Evolutionary conservation across 257 asterid species (phyloP).

Genomic region (Plantago elongata): DNA sequence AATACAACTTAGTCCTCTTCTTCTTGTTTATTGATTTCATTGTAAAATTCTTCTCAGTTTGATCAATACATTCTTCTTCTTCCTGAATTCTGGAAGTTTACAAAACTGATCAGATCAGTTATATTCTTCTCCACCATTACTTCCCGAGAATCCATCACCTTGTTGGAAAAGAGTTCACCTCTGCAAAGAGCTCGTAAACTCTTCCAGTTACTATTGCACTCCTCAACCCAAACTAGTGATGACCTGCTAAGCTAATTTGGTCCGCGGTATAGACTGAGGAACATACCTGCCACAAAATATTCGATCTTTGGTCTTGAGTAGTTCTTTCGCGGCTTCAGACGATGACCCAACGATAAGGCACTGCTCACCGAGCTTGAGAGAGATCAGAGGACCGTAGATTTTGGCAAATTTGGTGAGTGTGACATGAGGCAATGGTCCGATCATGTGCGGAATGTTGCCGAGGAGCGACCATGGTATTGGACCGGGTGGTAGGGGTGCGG

Average conservation of each 20-base stretch:
- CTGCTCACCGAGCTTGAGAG: slow-evolving; percentile 29
- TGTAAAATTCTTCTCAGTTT: no score
- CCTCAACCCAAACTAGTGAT: slow-evolving; percentile 30
- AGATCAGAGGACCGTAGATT: slow-evolving; percentile 39
- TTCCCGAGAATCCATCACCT: slow-evolving; percentile 27
- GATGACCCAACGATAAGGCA: slow-evolving; percentile 42
- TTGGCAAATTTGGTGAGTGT: slow-evolving; percentile 28
- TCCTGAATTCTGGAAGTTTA: no score
- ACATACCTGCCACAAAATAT: slow-evolving; percentile 25
- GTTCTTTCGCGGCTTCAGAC: slow-evolving; percentile 31
- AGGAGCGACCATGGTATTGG: slow-evolving; percentile 53
- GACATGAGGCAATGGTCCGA: slow-evolving; percentile 19
- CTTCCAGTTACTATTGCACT: slow-evolving; percentile 25
- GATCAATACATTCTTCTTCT: no score
- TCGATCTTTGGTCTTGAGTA: slow-evolving; percentile 34
- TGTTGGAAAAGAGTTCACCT: slow-evolving; percentile 33
- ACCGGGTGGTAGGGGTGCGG: slow-evolving; percentile 43
- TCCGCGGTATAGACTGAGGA: slow-evolving; percentile 20
- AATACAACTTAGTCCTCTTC: no score
- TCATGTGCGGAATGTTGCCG: slow-evolving; percentile 30
- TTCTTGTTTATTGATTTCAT: no score
- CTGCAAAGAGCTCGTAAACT: slow-evolving; percentile 24
- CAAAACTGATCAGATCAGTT: slow-evolving; percentile 29
- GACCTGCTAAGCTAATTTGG: slow-evolving; percentile 16
- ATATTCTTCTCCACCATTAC: slow-evolving; percentile 26